Evolutionary conservation across 768 basidiomycete species (phyloP).

Genomic region (Gelatoporia subvermispora): DNA sequence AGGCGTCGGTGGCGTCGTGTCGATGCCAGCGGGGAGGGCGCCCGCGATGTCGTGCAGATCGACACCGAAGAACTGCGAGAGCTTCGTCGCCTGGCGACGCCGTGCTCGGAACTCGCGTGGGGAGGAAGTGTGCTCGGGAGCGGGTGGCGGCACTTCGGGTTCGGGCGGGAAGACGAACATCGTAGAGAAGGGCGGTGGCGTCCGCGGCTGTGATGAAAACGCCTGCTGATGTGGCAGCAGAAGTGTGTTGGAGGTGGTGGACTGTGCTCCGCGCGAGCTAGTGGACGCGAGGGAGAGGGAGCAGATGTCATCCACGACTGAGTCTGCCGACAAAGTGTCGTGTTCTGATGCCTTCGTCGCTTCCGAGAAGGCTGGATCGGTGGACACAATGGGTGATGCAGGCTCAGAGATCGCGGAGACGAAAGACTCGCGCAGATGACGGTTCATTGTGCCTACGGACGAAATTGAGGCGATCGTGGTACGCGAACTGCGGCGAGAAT

Average conservation of each 20-base stretch:
- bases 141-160: constrained; percentile 3
- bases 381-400: constrained; percentile 11
- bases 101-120: constrained; percentile 25
- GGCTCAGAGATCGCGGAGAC: constrained; percentile 2
- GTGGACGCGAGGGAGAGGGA: constrained; percentile 7
- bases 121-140: not conserved
- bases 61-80: constrained; percentile 56
- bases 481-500: constrained; percentile 15
- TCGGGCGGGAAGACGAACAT: constrained; percentile 6
- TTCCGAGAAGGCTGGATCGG: not conserved
- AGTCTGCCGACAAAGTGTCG: not conserved
- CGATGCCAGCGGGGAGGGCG: constrained; percentile 7
- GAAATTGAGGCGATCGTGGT: constrained; percentile 20
- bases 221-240: not conserved
- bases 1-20: not conserved
- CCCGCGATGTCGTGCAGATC: constrained; percentile 39
- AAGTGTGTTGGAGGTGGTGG: not conserved
- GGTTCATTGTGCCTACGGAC: constrained; percentile 1
- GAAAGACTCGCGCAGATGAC: constrained; percentile 8
- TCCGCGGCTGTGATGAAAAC: constrained; percentile 1
- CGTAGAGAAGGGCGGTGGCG: constrained; percentile 6
- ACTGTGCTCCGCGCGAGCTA: not conserved
- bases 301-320: constrained; percentile 3
- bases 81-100: constrained; percentile 46
- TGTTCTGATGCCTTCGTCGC: no score